Conservation (phyloP, 228 moss, liverwort and hornwort genomes). For the Sphagnum fallax region DNA sequence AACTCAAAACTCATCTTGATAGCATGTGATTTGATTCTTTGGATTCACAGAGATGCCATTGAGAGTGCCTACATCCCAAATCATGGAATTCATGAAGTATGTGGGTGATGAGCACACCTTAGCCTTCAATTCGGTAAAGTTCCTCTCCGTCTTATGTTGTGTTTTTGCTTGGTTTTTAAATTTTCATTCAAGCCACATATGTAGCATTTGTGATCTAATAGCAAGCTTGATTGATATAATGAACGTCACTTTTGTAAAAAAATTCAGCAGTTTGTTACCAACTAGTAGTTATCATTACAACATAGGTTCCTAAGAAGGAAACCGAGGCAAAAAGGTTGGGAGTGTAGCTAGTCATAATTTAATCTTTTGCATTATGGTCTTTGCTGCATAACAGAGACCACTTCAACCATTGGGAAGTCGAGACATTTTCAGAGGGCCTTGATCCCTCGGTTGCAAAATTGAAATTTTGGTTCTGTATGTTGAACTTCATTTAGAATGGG, state of each 20-base stretch:
- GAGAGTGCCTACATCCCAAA: constrained; percentile 42
- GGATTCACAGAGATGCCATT: constrained; percentile 51
- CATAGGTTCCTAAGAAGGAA: background rate
- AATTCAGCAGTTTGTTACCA: no score
- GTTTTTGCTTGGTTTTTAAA: background rate
- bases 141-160: background rate
- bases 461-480: no score
- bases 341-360: background rate
- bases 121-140: constrained; percentile 37
- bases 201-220: background rate
- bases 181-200: background rate
- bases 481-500: no score
- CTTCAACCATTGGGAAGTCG: constrained; percentile 32
- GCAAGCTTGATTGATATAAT: no score
- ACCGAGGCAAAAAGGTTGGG: background rate
- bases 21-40: background rate
- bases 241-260: no score
- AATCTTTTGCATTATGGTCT: constrained; percentile 3
- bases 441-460: background rate
- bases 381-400: constrained; percentile 20
- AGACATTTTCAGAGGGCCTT: constrained; percentile 36
- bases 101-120: constrained; percentile 44
- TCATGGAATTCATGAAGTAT: constrained; percentile 62
- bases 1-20: background rate
- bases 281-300: no score